A percentile compares a stretch with the other conserved stretches of the same genome.
phyloP scores from a whole-genome alignment of 2,329 filamentous ascomycete species.

The Nakataea oryzae region DNA sequence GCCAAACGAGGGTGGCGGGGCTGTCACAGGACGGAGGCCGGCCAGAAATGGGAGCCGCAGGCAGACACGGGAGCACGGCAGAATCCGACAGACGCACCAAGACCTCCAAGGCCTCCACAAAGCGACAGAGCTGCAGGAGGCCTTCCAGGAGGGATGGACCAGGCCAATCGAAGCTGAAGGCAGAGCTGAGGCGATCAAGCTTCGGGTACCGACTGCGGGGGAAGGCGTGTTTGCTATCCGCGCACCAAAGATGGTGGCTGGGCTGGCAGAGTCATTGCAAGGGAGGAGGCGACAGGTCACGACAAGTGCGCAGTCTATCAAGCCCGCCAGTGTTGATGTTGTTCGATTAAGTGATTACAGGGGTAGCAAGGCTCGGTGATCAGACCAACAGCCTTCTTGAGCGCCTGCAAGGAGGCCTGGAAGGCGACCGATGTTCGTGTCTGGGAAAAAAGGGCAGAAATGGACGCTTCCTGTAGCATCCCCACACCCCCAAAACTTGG shows the following conservation, averaged over 20 bases:
- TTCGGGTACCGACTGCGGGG: background rate
- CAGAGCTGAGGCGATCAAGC: background rate
- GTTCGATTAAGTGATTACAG: no score
- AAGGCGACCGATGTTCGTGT: background rate
- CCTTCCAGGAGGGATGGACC: background rate
- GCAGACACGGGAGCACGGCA: background rate
- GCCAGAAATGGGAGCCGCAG: background rate
- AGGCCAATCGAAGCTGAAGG: background rate
- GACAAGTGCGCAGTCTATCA: no score
- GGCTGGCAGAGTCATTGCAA: background rate
- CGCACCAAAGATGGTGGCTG: background rate
- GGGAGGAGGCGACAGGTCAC: no score
- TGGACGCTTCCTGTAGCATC: background rate
- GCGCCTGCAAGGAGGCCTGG: no score
- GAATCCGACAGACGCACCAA: background rate
- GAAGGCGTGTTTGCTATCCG: background rate
- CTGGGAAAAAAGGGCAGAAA: background rate
- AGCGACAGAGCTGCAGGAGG: background rate
- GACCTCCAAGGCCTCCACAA: no score
- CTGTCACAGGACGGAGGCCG: background rate
- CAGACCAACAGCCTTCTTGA: no score
- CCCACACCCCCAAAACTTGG: background rate
- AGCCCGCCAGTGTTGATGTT: no score
- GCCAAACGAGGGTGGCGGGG: background rate
- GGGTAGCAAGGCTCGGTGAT: no score